Base-by-base conservation (phyloP, 1,284 basidiomycete species). In the Leccinum pachyderme region DNA sequence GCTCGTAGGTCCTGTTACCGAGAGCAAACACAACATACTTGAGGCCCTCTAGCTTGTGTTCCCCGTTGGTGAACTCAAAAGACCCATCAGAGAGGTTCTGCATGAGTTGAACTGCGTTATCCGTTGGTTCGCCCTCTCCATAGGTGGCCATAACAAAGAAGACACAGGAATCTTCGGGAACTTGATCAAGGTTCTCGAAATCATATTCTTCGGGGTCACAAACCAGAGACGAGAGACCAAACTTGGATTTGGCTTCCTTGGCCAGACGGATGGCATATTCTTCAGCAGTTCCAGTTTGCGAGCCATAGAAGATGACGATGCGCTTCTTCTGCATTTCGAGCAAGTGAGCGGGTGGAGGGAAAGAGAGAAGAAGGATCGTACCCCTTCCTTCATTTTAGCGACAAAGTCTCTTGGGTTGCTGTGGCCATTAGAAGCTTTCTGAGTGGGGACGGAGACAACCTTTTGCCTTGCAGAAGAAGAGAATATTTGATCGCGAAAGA, bases 61-160 rank as follows among this genome's bases (percentile, higher is more conserved):
- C 81, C 52, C 93, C 91, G 51, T 87, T 86, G 70, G 83, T 86
- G 73, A 98, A 98, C 66, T 90, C 87, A 70, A 95, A 93, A 11
- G 84, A 84, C 8, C 90, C 83, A 65, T 96, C 94, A 61, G 87
- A 81, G 58, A 99, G 70, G 74, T 94, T 95, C 71, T 97, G 93
- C 85, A 95, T 89, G 63, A 99, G 84, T 59, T 87, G 84, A 33
- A 97, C 93, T n/a, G 95, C 93, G 70, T 99, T 99, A 74, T 99
- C 96, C 18, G 96, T 99, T 24, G 96, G 97, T 72, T 99, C 96
- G 56, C 95, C 96, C 77, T 99, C 96, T 59, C 96, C 96, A 68
- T 99, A 99, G 12, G 96, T 98, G 25, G 96, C 96, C 84, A 99
- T 84, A 66, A 97, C 93, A 70, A 99, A 98, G 72, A 97, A 84